phyloP scores from a whole-genome alignment of 208 protist species.

The Acanthamoeba lenticulata region DNA sequence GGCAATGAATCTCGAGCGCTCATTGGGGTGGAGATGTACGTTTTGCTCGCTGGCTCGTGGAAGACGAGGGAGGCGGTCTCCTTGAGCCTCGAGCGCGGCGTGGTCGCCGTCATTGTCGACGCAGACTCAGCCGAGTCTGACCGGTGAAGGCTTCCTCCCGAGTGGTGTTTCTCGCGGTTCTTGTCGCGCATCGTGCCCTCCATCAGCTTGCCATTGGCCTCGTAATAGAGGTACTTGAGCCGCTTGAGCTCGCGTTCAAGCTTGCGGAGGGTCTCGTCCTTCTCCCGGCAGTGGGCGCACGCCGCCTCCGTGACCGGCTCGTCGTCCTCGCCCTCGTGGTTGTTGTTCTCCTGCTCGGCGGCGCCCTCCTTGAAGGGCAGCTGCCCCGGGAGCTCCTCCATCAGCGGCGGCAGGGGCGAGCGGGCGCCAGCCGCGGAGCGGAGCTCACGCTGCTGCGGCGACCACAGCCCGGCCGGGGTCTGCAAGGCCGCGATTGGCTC shows the following conservation, averaged over 20 bases:
- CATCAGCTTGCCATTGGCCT: constrained; percentile 30
- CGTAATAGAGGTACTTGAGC: constrained; percentile 50
- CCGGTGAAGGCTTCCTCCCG: not conserved
- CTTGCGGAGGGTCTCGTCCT: constrained; percentile 66
- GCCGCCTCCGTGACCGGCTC: not conserved
- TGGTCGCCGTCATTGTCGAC: not conserved
- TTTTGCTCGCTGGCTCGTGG: not conserved
- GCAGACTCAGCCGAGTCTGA: not conserved
- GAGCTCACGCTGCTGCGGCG: not conserved
- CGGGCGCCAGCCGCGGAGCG: not conserved
- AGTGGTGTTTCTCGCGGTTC: constrained; percentile 11
- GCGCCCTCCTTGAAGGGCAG: not conserved
- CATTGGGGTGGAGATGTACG: not conserved
- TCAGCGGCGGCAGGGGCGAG: no score
- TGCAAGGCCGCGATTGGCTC: no score
- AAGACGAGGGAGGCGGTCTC: constrained; percentile 15
- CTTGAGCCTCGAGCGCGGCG: not conserved
- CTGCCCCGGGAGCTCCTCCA: not conserved
- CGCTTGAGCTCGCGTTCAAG: constrained; percentile 68
- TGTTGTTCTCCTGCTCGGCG: not conserved
- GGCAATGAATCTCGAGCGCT: not conserved
- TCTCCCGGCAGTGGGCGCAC: constrained; percentile 39
- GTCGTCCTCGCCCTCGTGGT: constrained; percentile 28
- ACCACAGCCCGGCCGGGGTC: not conserved
- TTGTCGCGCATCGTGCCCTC: constrained; percentile 30